These are phyloP conservation scores for Stachybotrys chartarum DNA, from an alignment of 2,329 filamentous ascomycete genomes.

Conservation along the genomic window DNA sequence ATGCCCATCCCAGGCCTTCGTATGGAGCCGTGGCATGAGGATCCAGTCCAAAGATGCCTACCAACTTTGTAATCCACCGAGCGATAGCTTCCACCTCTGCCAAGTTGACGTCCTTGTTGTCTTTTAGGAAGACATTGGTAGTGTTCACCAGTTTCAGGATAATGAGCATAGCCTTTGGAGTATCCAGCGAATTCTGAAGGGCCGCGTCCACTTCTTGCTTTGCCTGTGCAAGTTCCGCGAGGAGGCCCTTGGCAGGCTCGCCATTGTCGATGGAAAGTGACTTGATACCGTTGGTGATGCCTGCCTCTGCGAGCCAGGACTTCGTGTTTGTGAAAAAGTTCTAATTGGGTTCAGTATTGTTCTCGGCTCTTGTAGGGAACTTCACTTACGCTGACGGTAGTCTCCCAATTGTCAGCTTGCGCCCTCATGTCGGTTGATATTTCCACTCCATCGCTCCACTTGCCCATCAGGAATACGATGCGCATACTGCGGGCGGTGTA, in stretches of 20 bases:
- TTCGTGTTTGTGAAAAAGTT: slow-evolving; percentile 55
- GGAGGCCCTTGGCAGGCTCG: slow-evolving; percentile 21
- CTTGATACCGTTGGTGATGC: slow-evolving; percentile 24
- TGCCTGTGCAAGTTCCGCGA: slow-evolving; percentile 42
- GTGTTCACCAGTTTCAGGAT: slow-evolving; percentile 72
- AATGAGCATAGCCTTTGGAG: slow-evolving; percentile 68
- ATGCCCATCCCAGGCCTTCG: slow-evolving; percentile 50
- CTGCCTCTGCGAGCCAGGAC: slow-evolving; percentile 42
- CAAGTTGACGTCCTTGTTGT: slow-evolving; percentile 39
- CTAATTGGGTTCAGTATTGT: slow-evolving; percentile 21
- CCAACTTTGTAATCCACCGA: slow-evolving; percentile 74
- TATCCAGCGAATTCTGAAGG: slow-evolving; percentile 82
- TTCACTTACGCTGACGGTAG: slow-evolving; percentile 55
- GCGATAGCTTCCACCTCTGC: slow-evolving; percentile 50
- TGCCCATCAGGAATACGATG: slow-evolving; percentile 79
- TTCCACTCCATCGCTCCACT: slow-evolving; percentile 87
- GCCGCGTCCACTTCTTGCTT: slow-evolving; percentile 49
- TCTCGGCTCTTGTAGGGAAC: background rate
- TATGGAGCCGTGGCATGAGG: slow-evolving; percentile 48
- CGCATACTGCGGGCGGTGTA: slow-evolving; percentile 77
- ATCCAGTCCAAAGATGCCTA: slow-evolving; percentile 79
- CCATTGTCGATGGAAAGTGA: slow-evolving; percentile 29
- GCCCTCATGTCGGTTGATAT: slow-evolving; percentile 78
- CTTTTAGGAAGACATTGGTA: slow-evolving; percentile 57
- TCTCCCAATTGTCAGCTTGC: slow-evolving; percentile 72